phyloP scores from a whole-genome alignment of 495 filamentous ascomycete species.

The Xylaria longipes region DNA sequence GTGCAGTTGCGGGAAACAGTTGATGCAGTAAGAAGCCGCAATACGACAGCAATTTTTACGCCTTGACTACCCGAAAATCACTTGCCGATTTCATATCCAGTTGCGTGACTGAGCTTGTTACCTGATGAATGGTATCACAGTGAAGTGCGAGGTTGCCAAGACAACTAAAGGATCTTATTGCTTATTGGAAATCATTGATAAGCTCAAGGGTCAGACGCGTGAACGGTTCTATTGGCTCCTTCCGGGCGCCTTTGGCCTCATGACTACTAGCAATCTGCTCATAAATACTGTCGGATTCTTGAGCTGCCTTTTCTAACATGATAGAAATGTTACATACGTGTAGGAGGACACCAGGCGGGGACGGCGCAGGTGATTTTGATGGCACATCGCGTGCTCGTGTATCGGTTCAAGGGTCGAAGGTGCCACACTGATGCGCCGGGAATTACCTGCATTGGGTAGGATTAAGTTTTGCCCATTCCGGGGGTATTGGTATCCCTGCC shows the following conservation, averaged over 20 bases:
- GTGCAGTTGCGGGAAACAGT: not conserved
- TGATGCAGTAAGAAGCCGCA: not conserved
- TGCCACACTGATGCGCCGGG: not conserved
- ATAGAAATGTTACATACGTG: constrained; percentile 11
- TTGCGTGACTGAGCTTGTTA: not conserved
- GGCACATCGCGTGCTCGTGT: constrained; percentile 12
- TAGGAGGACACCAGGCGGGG: not conserved
- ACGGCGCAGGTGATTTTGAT: constrained; percentile 1
- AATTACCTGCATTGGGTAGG: constrained; percentile 7
- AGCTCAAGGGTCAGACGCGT: not conserved
- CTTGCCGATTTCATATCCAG: not conserved
- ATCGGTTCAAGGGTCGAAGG: not conserved
- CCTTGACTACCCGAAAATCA: not conserved
- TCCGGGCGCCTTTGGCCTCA: not conserved
- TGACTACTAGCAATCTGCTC: constrained; percentile 11
- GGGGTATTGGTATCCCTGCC: not conserved
- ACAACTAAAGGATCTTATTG: not conserved
- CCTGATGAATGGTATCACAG: not conserved
- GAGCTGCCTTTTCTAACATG: constrained; percentile 20
- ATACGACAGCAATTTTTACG: not conserved
- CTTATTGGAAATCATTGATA: constrained; percentile 19
- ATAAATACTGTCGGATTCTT: not conserved
- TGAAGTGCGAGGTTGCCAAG: constrained; percentile 11
- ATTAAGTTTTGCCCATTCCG: constrained; percentile 2
- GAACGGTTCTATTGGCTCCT: constrained; percentile 17